Conservation (phyloP, 208 protist genomes). For the Acanthamoeba lenticulata region DNA sequence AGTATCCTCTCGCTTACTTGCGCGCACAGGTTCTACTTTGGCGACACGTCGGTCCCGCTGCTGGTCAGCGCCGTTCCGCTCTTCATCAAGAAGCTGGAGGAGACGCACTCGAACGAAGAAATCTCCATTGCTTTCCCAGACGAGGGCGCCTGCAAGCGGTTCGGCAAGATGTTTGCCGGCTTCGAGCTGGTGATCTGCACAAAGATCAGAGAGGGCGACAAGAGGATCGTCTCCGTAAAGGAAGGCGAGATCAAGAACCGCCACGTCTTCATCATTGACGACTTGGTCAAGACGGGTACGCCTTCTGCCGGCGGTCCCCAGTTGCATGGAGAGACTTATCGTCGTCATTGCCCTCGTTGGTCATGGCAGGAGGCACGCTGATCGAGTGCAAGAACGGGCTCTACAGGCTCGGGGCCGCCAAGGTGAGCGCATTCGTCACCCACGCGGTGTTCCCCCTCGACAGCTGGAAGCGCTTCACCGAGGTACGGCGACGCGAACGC, state of each 20-base stretch:
- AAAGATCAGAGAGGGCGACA: slow-evolving; percentile 80
- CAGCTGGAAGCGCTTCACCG: slow-evolving; percentile 75
- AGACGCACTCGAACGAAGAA: slow-evolving; percentile 25
- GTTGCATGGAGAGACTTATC: neutral
- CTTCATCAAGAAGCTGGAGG: slow-evolving; percentile 56
- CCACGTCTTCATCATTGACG: slow-evolving; percentile 84
- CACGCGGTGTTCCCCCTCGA: slow-evolving; percentile 83
- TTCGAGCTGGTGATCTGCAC: slow-evolving; percentile 75
- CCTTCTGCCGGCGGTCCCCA: neutral
- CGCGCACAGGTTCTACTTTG: slow-evolving; percentile 80
- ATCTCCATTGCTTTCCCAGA: slow-evolving; percentile 82
- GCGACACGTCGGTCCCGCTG: slow-evolving; percentile 74
- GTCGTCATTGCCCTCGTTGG: neutral
- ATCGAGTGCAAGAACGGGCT: slow-evolving; percentile 75
- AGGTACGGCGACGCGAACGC: neutral
- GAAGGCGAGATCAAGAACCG: slow-evolving; percentile 75
- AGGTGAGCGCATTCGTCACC: slow-evolving; percentile 77
- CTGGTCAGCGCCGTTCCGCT: slow-evolving; percentile 78
- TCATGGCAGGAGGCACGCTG: slow-evolving; percentile 75
- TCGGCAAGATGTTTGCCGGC: slow-evolving; percentile 52
- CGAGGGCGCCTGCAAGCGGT: slow-evolving; percentile 83
- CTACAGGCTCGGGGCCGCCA: slow-evolving; percentile 66
- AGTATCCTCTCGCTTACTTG: neutral
- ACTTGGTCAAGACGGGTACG: slow-evolving; percentile 81
- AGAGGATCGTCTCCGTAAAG: slow-evolving; percentile 77